Evolutionary conservation across 2,329 filamentous ascomycete species (phyloP).

Genomic region (Pseudohalonectria lignicola): DNA sequence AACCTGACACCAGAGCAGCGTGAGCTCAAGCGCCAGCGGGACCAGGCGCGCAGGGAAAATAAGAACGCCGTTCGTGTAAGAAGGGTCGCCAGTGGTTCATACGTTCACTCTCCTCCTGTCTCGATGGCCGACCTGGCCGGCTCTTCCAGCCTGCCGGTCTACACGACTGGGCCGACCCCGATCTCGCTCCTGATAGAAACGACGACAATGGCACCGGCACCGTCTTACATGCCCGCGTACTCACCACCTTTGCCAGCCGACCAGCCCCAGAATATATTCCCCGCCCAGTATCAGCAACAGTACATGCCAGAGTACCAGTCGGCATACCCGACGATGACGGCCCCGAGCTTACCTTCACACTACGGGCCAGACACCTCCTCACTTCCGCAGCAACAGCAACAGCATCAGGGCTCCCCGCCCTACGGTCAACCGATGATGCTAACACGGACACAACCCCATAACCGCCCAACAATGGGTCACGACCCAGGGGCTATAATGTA

Average conservation of each 20-base stretch:
- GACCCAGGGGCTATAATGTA: too few species aligned
- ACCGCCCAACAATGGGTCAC: neutral
- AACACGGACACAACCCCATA: neutral
- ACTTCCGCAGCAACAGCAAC: too few species aligned
- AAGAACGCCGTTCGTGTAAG: slow-evolving; percentile 40
- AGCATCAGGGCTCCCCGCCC: slow-evolving; percentile 6
- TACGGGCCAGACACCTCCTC: too few species aligned
- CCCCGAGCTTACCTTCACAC: slow-evolving; percentile 16
- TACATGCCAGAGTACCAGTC: slow-evolving; percentile 19
- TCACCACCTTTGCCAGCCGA: slow-evolving; percentile 34
- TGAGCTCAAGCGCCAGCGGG: slow-evolving; percentile 49
- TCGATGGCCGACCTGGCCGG: slow-evolving; percentile 30
- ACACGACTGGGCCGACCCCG: slow-evolving; percentile 37
- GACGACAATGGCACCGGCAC: slow-evolving; percentile 23
- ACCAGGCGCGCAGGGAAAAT: slow-evolving; percentile 46
- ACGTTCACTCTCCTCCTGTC: slow-evolving; percentile 24
- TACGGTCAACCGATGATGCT: neutral
- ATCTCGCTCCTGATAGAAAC: slow-evolving; percentile 40
- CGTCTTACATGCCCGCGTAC: slow-evolving; percentile 37
- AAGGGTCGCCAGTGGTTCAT: slow-evolving; percentile 30
- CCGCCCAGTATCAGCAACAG: slow-evolving; percentile 18
- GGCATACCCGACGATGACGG: slow-evolving; percentile 13
- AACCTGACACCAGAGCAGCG: slow-evolving; percentile 35
- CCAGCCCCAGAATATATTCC: too few species aligned
- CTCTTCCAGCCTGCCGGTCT: slow-evolving; percentile 32